Base-by-base conservation (phyloP, 2,329 filamentous ascomycete genomes). In the Trichoderma guizhouense region DNA sequence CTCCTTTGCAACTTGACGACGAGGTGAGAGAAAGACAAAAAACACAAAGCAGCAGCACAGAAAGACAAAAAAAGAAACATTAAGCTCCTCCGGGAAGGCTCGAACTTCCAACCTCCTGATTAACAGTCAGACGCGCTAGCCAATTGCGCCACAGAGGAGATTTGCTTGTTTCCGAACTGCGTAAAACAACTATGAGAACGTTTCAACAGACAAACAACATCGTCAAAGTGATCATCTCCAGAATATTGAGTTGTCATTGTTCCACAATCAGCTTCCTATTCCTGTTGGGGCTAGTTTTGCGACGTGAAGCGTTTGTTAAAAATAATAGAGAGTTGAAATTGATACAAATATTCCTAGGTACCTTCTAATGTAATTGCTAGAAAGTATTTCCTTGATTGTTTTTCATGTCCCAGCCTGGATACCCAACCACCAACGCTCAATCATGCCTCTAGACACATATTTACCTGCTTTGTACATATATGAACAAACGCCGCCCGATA, bases 111-210 rank as follows among this genome's bases (percentile, higher is more conserved):
- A 73, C 72, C 72, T 73, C 72, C 72, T 73, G 72, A 73, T 73
- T 87, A 87, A 87, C 86, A 87, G 86, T 87, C 86, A 84, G 83
- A 87, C 86, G 86, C 86, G 85, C 86, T 87, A 87, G 84, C 86
- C 86, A 87, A 85, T 78, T 83, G 82, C 74, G 82, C 82, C 81
- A 89, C 85, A 72, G 76, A 76, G 75, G 76, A 77, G 53, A 57
- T n/a, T 71, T 34, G 28, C 24, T 58, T 68, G 53, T 21, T 47
- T 43, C 32, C 7, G 21, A 15, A 3, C 1, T 15, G 6, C 8
- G 9, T 15, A 11, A 47, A 34, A 5, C 8, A 6, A 0, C 2
- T 39, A 36, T 67, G 39, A 57, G 24, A 43, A 67, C 2, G 9
- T 7, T 36, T 12, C 21, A 12, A 5, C 8, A 51, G 1, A 12